phyloP scores from a whole-genome alignment of 805 yeast genomes.

The Saturnispora hagleri region DNA sequence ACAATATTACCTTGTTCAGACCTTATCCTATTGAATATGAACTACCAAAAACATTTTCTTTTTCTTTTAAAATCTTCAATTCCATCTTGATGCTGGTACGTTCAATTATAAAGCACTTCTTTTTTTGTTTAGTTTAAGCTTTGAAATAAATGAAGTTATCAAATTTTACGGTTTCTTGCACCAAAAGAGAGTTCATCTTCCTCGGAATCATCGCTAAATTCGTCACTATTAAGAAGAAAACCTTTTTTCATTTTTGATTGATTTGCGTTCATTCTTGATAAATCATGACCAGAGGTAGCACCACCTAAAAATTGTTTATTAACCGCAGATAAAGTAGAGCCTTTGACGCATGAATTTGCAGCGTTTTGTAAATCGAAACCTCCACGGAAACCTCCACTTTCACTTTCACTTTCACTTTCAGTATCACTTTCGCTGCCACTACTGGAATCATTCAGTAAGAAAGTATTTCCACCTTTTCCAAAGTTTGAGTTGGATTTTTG shows the following conservation, averaged over 20 bases:
- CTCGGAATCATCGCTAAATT: neutral
- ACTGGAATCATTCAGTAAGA: neutral
- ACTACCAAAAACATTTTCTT: neutral
- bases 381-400: conserved; percentile 5
- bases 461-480: neutral
- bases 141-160: neutral
- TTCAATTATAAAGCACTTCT: too few relatives aligned
- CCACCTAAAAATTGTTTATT: conserved; percentile 1
- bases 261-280: conserved; percentile 2
- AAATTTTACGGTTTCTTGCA: neutral
- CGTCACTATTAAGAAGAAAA: neutral
- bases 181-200: conserved; percentile 8
- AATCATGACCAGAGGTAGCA: conserved; percentile 1
- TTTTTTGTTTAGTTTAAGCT: too few relatives aligned
- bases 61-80: neutral
- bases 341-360: conserved; percentile 3
- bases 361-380: conserved; percentile 6
- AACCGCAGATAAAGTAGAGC: conserved; percentile 4
- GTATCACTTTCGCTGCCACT: conserved; percentile 6
- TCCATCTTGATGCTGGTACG: neutral
- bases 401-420: conserved; percentile 25
- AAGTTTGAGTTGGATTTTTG: neutral
- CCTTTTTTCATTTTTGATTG: neutral
- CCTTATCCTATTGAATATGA: neutral
- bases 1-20: neutral